phyloP scores from a whole-genome alignment of 2,329 filamentous ascomycete genomes.

The Magnaporthales sp. region DNA sequence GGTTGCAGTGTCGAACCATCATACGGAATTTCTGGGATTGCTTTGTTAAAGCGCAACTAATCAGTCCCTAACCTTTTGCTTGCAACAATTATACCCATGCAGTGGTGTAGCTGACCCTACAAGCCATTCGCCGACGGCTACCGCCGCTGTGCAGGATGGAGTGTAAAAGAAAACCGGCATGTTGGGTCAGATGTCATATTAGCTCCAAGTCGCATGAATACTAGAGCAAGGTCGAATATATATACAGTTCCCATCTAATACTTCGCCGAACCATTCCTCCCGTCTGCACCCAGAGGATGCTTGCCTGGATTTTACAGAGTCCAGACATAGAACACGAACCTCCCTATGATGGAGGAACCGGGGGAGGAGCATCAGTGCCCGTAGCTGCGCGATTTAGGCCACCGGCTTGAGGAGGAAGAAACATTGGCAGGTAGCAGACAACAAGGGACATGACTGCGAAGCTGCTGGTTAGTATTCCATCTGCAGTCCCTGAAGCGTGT shows the following conservation, averaged over 20 bases:
- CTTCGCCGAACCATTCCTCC: background rate
- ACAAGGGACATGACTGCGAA: slow-evolving; percentile 24
- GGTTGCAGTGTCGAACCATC: too few relatives aligned
- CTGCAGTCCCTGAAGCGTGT: background rate
- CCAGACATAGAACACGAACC: background rate
- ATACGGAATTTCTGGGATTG: too few relatives aligned
- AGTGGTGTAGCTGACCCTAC: too few relatives aligned
- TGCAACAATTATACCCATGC: too few relatives aligned
- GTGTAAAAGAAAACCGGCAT: too few relatives aligned
- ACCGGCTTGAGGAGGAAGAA: slow-evolving; percentile 20
- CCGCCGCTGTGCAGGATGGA: too few relatives aligned
- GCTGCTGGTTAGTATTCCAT: slow-evolving; percentile 5
- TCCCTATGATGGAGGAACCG: slow-evolving; percentile 14
- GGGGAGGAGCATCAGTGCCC: slow-evolving; percentile 19
- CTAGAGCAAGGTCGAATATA: background rate
- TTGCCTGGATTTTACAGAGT: background rate
- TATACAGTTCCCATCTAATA: background rate
- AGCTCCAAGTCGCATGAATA: background rate
- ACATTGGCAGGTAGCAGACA: slow-evolving; percentile 27
- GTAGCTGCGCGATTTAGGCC: slow-evolving; percentile 15
- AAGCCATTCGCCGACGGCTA: too few relatives aligned
- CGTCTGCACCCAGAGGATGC: background rate
- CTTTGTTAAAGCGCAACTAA: too few relatives aligned
- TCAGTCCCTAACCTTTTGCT: too few relatives aligned
- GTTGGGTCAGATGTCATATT: background rate